Conservation (phyloP, 805 yeast species). For the Wickerhamiella cacticola region DNA sequence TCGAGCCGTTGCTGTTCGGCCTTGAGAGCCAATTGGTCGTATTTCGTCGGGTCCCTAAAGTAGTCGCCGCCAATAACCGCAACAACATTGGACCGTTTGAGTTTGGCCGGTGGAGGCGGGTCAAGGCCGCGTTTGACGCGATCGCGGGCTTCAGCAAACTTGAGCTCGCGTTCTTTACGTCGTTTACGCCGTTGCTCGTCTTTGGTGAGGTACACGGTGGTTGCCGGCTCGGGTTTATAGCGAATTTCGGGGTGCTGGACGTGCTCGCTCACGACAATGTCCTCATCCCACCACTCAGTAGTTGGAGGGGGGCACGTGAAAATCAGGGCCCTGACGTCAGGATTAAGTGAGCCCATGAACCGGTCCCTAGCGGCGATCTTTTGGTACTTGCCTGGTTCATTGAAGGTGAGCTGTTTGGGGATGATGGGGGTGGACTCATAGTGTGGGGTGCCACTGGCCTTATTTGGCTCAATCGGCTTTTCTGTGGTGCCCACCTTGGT, state of each 20-base stretch:
- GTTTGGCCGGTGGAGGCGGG: slow-evolving; percentile 82
- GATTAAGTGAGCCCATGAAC: slow-evolving; percentile 29
- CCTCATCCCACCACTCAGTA: slow-evolving; percentile 81
- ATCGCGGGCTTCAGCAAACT: slow-evolving; percentile 61
- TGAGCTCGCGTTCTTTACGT: slow-evolving; percentile 51
- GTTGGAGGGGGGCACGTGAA: slow-evolving; percentile 41
- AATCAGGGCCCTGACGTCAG: slow-evolving; percentile 29
- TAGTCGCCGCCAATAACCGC: slow-evolving; percentile 76
- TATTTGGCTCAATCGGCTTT: not conserved
- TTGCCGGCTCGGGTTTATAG: slow-evolving; percentile 30
- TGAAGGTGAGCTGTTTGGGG: slow-evolving; percentile 36
- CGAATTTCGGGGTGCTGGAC: slow-evolving; percentile 27
- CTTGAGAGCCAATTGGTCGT: slow-evolving; percentile 56
- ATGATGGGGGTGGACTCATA: slow-evolving; percentile 22
- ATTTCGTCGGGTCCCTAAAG: slow-evolving; percentile 75
- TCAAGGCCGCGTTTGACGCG: slow-evolving; percentile 67
- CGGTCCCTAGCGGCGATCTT: slow-evolving; percentile 43
- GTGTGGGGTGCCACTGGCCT: slow-evolving; percentile 18
- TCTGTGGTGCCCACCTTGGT: no score
- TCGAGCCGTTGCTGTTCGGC: slow-evolving; percentile 54
- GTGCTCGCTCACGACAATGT: slow-evolving; percentile 28
- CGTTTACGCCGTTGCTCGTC: slow-evolving; percentile 64
- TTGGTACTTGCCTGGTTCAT: slow-evolving; percentile 52
- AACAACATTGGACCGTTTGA: slow-evolving; percentile 74
- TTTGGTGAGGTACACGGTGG: slow-evolving; percentile 55